A percentile compares a stretch with the other conserved stretches of the same genome.
These are phyloP conservation scores for Cercospora janseana DNA, from an alignment of 2,329 filamentous ascomycete species.

Conservation along the genomic window DNA sequence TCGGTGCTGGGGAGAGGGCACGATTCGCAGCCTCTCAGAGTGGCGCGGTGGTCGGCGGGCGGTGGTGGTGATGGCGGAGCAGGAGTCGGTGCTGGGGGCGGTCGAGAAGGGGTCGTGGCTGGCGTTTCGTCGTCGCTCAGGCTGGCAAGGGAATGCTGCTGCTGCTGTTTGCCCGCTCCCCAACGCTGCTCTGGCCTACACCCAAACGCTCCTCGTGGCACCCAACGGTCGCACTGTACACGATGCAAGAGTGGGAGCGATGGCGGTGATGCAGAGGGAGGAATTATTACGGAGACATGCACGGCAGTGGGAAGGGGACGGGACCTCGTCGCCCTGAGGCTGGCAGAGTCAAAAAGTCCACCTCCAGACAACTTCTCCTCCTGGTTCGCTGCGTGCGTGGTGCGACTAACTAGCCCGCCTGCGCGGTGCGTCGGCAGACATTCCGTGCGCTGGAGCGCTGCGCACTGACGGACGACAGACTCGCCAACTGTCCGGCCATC, in stretches of 20 bases:
- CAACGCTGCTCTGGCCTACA: no score
- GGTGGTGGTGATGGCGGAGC: slow-evolving; percentile 1
- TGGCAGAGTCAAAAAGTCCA: slow-evolving; percentile 1
- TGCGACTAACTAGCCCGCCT: slow-evolving; percentile 7
- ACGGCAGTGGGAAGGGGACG: neutral
- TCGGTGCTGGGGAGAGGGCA: neutral
- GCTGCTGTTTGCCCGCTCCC: neutral
- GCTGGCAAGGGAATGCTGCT: slow-evolving; percentile 7
- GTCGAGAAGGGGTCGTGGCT: slow-evolving; percentile 6
- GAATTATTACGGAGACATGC: neutral
- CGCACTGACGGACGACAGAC: no score
- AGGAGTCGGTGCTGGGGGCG: no score
- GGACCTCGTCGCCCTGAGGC: slow-evolving; percentile 3
- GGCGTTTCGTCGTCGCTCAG: slow-evolving; percentile 1
- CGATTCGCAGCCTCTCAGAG: neutral
- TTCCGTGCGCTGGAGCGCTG: slow-evolving; percentile 6
- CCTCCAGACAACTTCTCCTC: slow-evolving; percentile 6
- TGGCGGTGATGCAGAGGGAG: neutral
- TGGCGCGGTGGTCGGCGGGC: neutral
- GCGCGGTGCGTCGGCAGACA: slow-evolving; percentile 6
- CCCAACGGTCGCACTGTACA: neutral
- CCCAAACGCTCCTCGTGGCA: slow-evolving; percentile 1
- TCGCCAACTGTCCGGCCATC: neutral
- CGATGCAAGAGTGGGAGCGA: neutral
- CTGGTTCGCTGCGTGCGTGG: slow-evolving; percentile 7